A percentile compares a stretch with the other conserved stretches of the same genome.
phyloP scores from a whole-genome alignment of 2,329 filamentous ascomycete species.

The Hymenoscyphus occultus region DNA sequence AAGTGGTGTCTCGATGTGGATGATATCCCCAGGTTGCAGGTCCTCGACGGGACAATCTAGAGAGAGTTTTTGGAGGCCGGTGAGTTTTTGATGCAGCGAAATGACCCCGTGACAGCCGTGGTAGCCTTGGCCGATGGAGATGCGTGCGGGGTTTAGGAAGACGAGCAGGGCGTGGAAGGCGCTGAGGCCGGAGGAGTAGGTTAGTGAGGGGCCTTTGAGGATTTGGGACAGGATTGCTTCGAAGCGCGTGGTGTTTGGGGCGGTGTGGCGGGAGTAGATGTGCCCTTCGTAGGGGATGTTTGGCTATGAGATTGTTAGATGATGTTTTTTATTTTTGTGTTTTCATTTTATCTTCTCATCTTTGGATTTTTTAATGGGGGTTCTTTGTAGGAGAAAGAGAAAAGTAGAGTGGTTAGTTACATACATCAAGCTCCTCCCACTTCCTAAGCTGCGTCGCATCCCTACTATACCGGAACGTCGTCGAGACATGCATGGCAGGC shows the following conservation, averaged over 20 bases:
- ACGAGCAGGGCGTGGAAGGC: slow-evolving; percentile 87
- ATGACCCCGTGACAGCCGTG: slow-evolving; percentile 92
- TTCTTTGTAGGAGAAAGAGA: background rate
- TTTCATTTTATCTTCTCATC: background rate
- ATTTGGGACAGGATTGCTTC: slow-evolving; percentile 77
- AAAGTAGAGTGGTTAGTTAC: slow-evolving; percentile 26
- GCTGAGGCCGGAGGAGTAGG: slow-evolving; percentile 80
- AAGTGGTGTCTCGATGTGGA: slow-evolving; percentile 90
- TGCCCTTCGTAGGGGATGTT: slow-evolving; percentile 58
- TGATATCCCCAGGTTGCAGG: slow-evolving; percentile 73
- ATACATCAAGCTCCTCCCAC: slow-evolving; percentile 55
- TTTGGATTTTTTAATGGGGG: background rate
- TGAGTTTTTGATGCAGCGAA: slow-evolving; percentile 68
- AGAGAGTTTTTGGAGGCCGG: slow-evolving; percentile 68
- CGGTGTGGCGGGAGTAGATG: slow-evolving; percentile 78
- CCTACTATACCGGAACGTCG: slow-evolving; percentile 78
- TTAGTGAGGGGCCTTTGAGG: slow-evolving; percentile 66
- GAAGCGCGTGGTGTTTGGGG: slow-evolving; percentile 79
- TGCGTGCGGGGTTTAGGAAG: slow-evolving; percentile 75
- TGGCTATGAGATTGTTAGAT: slow-evolving; percentile 41
- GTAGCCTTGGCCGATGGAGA: slow-evolving; percentile 83
- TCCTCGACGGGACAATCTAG: slow-evolving; percentile 65
- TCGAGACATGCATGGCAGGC: slow-evolving; percentile 85
- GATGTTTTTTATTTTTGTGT: slow-evolving; percentile 15
- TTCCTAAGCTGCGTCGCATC: slow-evolving; percentile 63